Conservation (phyloP, 345 rosid genomes). For the Salix purpurea region DNA sequence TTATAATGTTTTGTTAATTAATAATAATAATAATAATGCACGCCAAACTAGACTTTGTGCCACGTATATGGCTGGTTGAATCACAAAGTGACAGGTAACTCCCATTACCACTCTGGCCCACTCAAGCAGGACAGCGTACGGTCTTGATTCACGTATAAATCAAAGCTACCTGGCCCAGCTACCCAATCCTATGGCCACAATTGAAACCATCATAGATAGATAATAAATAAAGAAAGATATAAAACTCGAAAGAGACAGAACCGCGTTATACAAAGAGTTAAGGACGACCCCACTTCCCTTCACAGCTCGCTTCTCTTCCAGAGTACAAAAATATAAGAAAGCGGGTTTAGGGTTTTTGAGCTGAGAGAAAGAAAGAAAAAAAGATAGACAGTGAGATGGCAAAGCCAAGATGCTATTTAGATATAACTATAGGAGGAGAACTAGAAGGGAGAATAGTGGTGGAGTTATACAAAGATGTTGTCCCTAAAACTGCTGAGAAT, state of each 20-base stretch:
- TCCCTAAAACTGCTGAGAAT: conserved; percentile 23
- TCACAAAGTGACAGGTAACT: too few relatives aligned
- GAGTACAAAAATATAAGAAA: background rate
- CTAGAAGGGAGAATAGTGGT: conserved; percentile 17
- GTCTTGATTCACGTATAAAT: background rate
- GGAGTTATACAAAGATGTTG: conserved; percentile 16
- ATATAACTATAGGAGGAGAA: conserved; percentile 9
- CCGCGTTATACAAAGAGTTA: background rate
- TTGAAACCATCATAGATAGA: background rate
- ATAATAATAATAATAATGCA: too few relatives aligned
- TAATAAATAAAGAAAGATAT: too few relatives aligned
- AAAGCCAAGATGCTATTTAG: conserved; percentile 11
- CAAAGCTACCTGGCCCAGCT: background rate
- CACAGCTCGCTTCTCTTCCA: background rate
- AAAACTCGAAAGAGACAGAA: background rate
- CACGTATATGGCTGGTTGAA: too few relatives aligned
- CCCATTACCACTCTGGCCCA: too few relatives aligned
- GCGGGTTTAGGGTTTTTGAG: conserved; percentile 6
- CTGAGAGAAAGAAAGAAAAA: background rate
- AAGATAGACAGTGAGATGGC: background rate
- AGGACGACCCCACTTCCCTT: background rate
- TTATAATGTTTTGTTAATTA: too few relatives aligned
- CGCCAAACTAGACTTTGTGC: too few relatives aligned
- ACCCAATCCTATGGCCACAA: background rate
- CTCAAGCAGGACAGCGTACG: too few relatives aligned